Evolutionary conservation across 495 filamentous ascomycete species (phyloP).

Genomic region (Patellaria atrata): DNA sequence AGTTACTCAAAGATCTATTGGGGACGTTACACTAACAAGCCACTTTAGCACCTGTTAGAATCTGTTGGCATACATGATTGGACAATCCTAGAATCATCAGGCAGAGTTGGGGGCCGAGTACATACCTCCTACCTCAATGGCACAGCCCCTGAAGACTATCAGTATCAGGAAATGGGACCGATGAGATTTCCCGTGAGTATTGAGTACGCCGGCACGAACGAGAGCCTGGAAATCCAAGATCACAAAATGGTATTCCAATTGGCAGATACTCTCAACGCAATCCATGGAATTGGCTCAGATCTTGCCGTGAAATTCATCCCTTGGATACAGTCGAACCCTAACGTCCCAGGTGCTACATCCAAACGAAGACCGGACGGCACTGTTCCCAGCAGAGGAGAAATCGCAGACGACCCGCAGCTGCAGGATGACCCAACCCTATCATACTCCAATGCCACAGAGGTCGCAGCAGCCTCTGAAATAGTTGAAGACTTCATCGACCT

Average conservation of each 20-base stretch:
- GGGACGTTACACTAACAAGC: background rate
- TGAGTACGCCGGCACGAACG: constrained; percentile 37
- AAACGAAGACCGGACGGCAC: constrained; percentile 37
- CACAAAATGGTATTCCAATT: constrained; percentile 52
- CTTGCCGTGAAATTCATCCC: constrained; percentile 51
- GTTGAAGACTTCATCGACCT: constrained; percentile 21
- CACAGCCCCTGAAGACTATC: constrained; percentile 46
- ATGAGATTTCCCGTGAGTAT: constrained; percentile 47
- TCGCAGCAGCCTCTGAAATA: constrained; percentile 26
- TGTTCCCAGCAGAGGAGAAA: constrained; percentile 28
- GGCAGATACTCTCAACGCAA: constrained; percentile 39
- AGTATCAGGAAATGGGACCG: constrained; percentile 65
- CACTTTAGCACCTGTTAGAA: constrained; percentile 29
- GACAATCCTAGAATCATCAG: constrained; percentile 38
- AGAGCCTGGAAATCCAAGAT: constrained; percentile 41
- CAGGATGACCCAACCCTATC: constrained; percentile 22
- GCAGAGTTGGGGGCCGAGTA: constrained; percentile 42
- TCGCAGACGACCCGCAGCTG: constrained; percentile 22
- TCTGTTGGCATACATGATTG: constrained; percentile 41
- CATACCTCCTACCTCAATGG: constrained; percentile 47
- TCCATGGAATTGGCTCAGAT: constrained; percentile 38
- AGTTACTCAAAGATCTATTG: background rate
- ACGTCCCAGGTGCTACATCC: constrained; percentile 34
- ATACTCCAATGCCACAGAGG: constrained; percentile 27
- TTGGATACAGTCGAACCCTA: constrained; percentile 41